Conservation (phyloP, 2,329 filamentous ascomycete species). For the Lojkania enalia region DNA sequence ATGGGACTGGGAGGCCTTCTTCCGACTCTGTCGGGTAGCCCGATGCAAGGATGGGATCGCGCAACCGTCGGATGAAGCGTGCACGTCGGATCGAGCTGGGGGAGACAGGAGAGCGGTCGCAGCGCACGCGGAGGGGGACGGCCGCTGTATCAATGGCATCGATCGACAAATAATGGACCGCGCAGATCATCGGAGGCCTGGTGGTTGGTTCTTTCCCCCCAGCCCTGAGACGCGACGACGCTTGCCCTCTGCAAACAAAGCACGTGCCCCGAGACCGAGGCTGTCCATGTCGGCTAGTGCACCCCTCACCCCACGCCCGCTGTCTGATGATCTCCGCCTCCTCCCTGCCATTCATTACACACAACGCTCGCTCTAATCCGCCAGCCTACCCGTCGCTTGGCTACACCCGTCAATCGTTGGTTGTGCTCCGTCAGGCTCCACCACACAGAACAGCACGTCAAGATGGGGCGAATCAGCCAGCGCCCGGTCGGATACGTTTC, state of each 20-base stretch:
- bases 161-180: conserved; percentile 13
- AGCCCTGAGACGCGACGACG: conserved; percentile 4
- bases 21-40: conserved; percentile 21
- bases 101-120: conserved; percentile 7
- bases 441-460: conserved; percentile 7
- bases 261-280: conserved; percentile 2
- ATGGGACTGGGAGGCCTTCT: conserved; percentile 14
- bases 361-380: conserved; percentile 12
- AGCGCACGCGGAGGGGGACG: conserved; percentile 13
- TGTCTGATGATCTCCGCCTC: neutral
- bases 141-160: conserved; percentile 7
- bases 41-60: conserved; percentile 30
- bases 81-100: conserved; percentile 14
- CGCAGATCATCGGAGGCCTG: conserved; percentile 3
- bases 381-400: conserved; percentile 7
- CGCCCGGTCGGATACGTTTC: conserved; percentile 5
- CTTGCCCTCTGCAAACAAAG: neutral
- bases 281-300: conserved; percentile 9
- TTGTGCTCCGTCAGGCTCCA: conserved; percentile 6
- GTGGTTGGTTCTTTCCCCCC: conserved; percentile 11
- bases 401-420: conserved; percentile 9
- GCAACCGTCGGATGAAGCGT: conserved; percentile 30
- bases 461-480: conserved; percentile 24
- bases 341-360: neutral
- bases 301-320: conserved; percentile 2